These are phyloP conservation scores for Pichia scutulata DNA, from an alignment of 805 yeast genomes.

Conservation along the genomic window DNA sequence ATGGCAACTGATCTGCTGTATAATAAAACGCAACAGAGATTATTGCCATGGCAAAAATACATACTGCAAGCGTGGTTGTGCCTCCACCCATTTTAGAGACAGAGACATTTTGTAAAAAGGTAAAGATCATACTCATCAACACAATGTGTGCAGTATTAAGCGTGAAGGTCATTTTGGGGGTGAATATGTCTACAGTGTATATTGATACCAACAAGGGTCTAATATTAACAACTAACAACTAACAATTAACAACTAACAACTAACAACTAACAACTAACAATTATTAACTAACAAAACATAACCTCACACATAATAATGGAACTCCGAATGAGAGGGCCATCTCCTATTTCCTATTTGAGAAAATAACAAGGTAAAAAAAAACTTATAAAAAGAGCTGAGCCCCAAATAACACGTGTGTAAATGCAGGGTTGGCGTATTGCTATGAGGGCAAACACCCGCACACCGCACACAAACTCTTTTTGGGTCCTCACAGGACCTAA, in stretches of 20 bases:
- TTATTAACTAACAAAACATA: background rate
- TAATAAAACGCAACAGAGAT: background rate
- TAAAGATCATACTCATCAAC: background rate
- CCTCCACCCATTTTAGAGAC: background rate
- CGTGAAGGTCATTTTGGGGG: background rate
- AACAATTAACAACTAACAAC: background rate
- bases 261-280: too few species aligned
- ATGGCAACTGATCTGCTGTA: background rate
- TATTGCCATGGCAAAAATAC: background rate
- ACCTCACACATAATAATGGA: too few species aligned
- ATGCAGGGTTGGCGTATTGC: background rate
- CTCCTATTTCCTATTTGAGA: too few species aligned
- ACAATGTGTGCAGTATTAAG: background rate
- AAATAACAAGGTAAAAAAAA: too few species aligned
- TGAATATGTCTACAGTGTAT: background rate
- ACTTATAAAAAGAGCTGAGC: too few species aligned
- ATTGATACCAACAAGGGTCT: background rate
- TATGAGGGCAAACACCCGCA: background rate
- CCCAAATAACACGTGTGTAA: slow-evolving; percentile 4
- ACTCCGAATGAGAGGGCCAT: background rate
- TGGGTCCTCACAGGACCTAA: background rate
- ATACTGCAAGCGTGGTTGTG: background rate
- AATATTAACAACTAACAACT: background rate
- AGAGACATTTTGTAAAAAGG: background rate
- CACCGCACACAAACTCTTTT: background rate